A percentile compares a stretch with the other conserved stretches of the same genome.
Evolutionary conservation across 129 eudicot species (phyloP).

Genomic region (sunflower (Helianthus annuus)): HanXRQr2.0-SUNRISE NC_035439.2:55735133-55735632

Average conservation of each 20-base stretch:
- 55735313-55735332: background rate
- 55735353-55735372: no score
- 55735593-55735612: conserved; percentile 83
- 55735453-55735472: background rate
- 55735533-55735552: conserved; percentile 43
- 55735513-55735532: background rate
- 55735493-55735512: background rate
- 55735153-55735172: conserved; percentile 80
- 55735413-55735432: background rate
- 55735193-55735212: conserved; percentile 1
- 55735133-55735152: conserved; percentile 89
- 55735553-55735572: conserved; percentile 64
- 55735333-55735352: background rate
- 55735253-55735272: background rate
- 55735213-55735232: background rate
- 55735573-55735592: conserved; percentile 64
- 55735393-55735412: background rate
- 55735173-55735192: conserved; percentile 46
- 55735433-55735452: background rate
- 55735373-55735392: background rate
- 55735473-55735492: background rate
- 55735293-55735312: background rate
- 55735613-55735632: conserved; percentile 61
- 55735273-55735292: background rate
- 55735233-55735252: background rate